Evolutionary conservation across 2,329 filamentous ascomycete species (phyloP), one percentile per base, ranked within the genome.

Genomic region (Balansia obtecta): DNA sequence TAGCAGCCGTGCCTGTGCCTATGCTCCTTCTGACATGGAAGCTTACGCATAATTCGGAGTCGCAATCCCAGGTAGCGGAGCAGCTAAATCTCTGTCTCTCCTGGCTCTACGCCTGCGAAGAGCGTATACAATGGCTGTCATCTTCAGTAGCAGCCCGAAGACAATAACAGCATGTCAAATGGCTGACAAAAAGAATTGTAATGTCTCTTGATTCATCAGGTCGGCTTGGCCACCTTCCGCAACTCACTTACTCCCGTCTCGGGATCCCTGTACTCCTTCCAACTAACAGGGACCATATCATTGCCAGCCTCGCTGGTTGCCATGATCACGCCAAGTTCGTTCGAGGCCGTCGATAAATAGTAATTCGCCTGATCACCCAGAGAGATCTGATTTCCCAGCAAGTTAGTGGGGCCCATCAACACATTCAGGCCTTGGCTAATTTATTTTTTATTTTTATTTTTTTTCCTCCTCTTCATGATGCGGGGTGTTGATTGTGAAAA

Each of bases 331-430:
- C 93, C 93, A 40, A 95, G 74, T 64, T 95, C 86, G 67, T 98
- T 97, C 57, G 81, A 81, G 30, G 89, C 88, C 1, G 93, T 98
- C 27, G 84, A 86, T n/a, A 95, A 76, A 66, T 96, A 98, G 66
- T 97, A 98, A 61, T 88, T 95, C 47, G 86, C 82, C 70, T 97
- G 90, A 64, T 98, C 93, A 38, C 93, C 93, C 13, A 97, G 70
- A 8, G 86, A 93, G 52, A 95, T 93, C 82, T 85, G 46, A 16
- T 6, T 1, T 20, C 22, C 22, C 22, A 27, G 12, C 22, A 30
- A 20, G 32, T 20, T 16, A 46, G n/a, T n/a, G n/a, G n/a, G n/a
- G 11, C 9, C 16, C 18, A 41, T 6, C 6, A 18, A 20, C 18
- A 16, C n/a, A 18, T 11, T 22, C 18, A 18, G 6, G 22, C 22